Evolutionary conservation across 116 monocot genomes (phyloP), one percentile per base, ranked within the genome.

Genomic region (Posidonia oceanica): DNA sequence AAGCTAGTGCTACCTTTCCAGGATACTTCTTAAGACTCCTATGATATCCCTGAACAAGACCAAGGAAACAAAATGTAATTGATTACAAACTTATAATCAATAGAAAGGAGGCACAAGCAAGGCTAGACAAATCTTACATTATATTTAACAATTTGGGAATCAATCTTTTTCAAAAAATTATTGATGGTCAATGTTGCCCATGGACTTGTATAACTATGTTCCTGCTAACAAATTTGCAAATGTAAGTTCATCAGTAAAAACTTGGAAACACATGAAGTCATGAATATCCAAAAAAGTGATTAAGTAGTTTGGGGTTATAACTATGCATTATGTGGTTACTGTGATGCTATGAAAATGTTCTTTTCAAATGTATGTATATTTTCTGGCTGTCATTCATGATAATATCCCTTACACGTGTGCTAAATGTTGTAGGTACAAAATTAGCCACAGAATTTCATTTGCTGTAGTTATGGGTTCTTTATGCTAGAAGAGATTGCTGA

Each of bases 1-100:
- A 86, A 64, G 82, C 69, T 13, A 94, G 67, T n/a, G 82, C 75
- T 48, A 83, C 76, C 79, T 94, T 86, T 74, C 94, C 94, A 17
- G 76, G 71, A 61, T 88, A 94, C 40, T 39, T 64, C 70, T 94
- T 94, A 54, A 52, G 79, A 75, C 73, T 94, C 69, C 68, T 78
- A 69, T 79, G 72, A 80, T 73, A 94, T 68, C 94, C 94, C 94
- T 94, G 78, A 66, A 77, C 59, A 72, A 58, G 20, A 38, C 63
- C 15, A 23, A 52, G 67, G 56, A 67, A 67, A 20, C 51, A 12
- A 7, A 12, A 10, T 48, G 3, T 48, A 12, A 48, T 52, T 21
- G 39, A 52, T 67, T 3, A 54, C 11, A 62, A 69, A 69, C 4
- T 58, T 37, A n/a, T 60, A 51, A 22, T 42, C 48, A 44, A 55